A percentile compares a stretch with the other conserved stretches of the same genome.
Conservation (phyloP, 2,329 filamentous ascomycete species). For the Paracoccidioides lutzii region DNA sequence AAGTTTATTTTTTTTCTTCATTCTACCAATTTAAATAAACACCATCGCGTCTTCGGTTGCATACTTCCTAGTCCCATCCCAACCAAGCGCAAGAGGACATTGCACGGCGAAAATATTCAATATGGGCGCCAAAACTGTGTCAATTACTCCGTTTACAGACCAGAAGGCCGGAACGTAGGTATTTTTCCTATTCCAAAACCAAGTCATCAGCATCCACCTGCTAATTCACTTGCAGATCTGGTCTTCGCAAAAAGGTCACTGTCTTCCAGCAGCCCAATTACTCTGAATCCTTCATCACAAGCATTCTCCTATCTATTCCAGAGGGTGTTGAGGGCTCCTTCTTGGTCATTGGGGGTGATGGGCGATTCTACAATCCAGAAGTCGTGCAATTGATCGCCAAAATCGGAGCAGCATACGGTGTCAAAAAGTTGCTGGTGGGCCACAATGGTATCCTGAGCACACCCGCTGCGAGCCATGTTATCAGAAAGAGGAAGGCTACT, state of each 20-base stretch:
- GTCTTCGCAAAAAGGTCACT: constrained; percentile 96
- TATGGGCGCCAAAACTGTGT: constrained; percentile 69
- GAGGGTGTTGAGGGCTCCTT: constrained; percentile 79
- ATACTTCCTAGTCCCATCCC: neutral
- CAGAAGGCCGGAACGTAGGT: constrained; percentile 99
- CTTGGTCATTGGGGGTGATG: constrained; percentile 95
- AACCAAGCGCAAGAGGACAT: neutral
- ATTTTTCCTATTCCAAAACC: constrained; percentile 10
- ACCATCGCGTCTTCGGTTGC: neutral
- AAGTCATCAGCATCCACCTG: constrained; percentile 7
- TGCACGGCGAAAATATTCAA: constrained; percentile 17
- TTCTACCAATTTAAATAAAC: neutral
- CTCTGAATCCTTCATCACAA: constrained; percentile 88
- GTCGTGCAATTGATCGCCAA: constrained; percentile 94
- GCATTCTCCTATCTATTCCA: constrained; percentile 90
- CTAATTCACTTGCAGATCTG: constrained; percentile 51
- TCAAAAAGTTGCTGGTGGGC: constrained; percentile 96
- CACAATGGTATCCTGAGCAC: constrained; percentile 95
- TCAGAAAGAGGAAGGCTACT: constrained; percentile 86
- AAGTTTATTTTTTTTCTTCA: too few relatives aligned
- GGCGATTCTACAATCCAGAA: constrained; percentile 93
- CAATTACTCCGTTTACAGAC: constrained; percentile 76
- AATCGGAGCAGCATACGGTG: constrained; percentile 90
- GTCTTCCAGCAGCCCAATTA: constrained; percentile 94
- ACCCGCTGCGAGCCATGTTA: constrained; percentile 88